Percentiles rank a stretch among this genome's conserved stretches.
phyloP scores from a whole-genome alignment of 1,139 yeast species.

The Debaryomyces psychrophilus region DNA sequence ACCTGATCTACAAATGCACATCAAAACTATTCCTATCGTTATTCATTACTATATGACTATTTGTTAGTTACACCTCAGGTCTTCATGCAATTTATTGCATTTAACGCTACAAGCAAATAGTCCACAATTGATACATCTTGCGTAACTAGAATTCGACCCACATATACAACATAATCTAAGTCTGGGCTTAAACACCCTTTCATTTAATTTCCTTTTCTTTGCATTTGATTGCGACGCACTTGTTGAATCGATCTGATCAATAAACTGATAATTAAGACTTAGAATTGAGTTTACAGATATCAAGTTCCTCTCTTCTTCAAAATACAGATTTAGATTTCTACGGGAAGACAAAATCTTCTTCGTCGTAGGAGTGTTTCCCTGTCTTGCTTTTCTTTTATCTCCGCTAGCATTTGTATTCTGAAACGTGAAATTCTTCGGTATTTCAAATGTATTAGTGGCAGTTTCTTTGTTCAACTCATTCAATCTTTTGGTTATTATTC shows the following conservation, averaged over 20 bases:
- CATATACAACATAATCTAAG: conserved; percentile 49
- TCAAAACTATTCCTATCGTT: not conserved
- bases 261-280: conserved; percentile 44
- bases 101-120: conserved; percentile 46
- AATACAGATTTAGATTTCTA: conserved; percentile 49
- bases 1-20: not conserved
- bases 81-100: conserved; percentile 46
- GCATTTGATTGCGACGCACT: conserved; percentile 20
- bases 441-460: conserved; percentile 34
- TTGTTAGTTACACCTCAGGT: conserved; percentile 43
- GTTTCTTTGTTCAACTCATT: conserved; percentile 42
- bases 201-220: conserved; percentile 17
- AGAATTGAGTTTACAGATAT: conserved; percentile 47
- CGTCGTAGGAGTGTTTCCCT: conserved; percentile 51
- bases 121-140: conserved; percentile 47
- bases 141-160: conserved; percentile 41
- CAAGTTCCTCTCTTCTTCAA: conserved; percentile 51
- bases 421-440: conserved; percentile 47
- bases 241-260: conserved; percentile 35
- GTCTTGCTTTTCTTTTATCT: conserved; percentile 32
- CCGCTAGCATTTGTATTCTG: conserved; percentile 32
- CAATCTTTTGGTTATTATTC: conserved; percentile 41
- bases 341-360: conserved; percentile 49
- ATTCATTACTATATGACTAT: not conserved
- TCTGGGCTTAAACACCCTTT: conserved; percentile 35